Percentiles rank a stretch among this genome's conserved stretches.
These are phyloP conservation scores for Geranium incanum DNA, from an alignment of 441 rosid species.

Conservation along the genomic window DNA sequence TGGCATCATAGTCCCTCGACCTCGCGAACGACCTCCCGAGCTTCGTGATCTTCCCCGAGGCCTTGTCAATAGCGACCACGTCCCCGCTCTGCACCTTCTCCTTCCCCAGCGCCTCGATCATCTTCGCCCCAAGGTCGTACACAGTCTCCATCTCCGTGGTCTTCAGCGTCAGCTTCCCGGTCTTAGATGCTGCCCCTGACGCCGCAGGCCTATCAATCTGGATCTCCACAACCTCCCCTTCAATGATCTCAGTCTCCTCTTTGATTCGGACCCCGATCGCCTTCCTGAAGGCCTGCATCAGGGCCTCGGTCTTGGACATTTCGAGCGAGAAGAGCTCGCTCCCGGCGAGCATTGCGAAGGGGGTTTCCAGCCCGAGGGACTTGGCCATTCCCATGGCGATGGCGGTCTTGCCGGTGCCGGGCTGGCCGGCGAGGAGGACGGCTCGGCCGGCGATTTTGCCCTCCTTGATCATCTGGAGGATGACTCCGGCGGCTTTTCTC, in stretches of 20 bases:
- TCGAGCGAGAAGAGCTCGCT: slow-evolving; percentile 85
- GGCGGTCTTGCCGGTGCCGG: slow-evolving; percentile 90
- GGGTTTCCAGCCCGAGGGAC: slow-evolving; percentile 84
- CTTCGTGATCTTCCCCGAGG: slow-evolving; percentile 75
- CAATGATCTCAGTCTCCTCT: slow-evolving; percentile 77
- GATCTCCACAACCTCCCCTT: slow-evolving; percentile 87
- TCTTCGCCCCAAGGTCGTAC: slow-evolving; percentile 82
- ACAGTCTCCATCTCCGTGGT: slow-evolving; percentile 93
- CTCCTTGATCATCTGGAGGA: slow-evolving; percentile 80
- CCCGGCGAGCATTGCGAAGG: slow-evolving; percentile 83
- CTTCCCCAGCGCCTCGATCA: slow-evolving; percentile 79
- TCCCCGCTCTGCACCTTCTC: slow-evolving; percentile 95
- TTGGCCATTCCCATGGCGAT: slow-evolving; percentile 98
- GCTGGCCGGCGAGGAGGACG: slow-evolving; percentile 80
- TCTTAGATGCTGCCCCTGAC: slow-evolving; percentile 70
- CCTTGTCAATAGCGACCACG: slow-evolving; percentile 80
- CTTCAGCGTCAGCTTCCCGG: slow-evolving; percentile 80
- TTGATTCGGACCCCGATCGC: slow-evolving; percentile 83
- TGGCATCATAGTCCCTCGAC: slow-evolving; percentile 88
- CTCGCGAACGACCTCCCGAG: slow-evolving; percentile 83
- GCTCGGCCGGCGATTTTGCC: slow-evolving; percentile 91
- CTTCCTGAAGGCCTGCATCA: slow-evolving; percentile 71
- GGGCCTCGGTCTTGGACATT: slow-evolving; percentile 87
- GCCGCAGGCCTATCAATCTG: slow-evolving; percentile 80
- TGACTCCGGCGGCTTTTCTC: slow-evolving; percentile 84